phyloP scores from a whole-genome alignment of 306 rosid genomes.

The Gastrolobium bilobum region DNA sequence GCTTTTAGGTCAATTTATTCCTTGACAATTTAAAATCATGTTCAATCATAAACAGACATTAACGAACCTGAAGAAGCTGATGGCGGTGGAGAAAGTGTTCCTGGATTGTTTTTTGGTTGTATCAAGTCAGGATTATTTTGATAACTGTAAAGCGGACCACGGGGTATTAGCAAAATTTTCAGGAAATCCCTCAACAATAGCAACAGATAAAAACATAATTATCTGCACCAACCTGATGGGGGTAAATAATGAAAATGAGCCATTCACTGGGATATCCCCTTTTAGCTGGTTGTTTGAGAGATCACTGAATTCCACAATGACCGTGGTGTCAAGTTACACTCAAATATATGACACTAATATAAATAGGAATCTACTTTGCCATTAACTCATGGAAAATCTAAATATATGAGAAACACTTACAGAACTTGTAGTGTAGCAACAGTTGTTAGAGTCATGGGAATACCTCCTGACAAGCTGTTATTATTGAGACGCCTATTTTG shows the following conservation, averaged over 20 bases:
- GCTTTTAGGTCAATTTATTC: constrained; percentile 27
- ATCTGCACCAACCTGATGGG: constrained; percentile 79
- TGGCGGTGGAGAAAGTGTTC: constrained; percentile 57
- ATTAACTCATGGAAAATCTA: constrained; percentile 35
- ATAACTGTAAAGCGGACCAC: constrained; percentile 68
- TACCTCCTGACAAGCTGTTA: constrained; percentile 76
- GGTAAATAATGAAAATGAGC: constrained; percentile 89
- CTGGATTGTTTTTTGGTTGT: constrained; percentile 39
- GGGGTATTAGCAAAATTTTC: constrained; percentile 40
- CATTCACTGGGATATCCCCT: constrained; percentile 75
- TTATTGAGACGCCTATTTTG: constrained; percentile 94
- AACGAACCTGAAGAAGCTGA: constrained; percentile 61
- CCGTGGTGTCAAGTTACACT: constrained; percentile 46
- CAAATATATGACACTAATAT: constrained; percentile 28
- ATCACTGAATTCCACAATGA: constrained; percentile 71
- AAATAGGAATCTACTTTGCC: constrained; percentile 8
- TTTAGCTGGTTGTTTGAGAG: constrained; percentile 74
- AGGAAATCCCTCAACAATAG: constrained; percentile 36
- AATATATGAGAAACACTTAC: constrained; percentile 66
- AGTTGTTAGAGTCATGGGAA: constrained; percentile 69
- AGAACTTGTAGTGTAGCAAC: constrained; percentile 81
- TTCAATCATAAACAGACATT: constrained; percentile 18
- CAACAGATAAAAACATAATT: constrained; percentile 11
- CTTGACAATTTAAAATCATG: constrained; percentile 21
- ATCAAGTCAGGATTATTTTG: constrained; percentile 54